A percentile compares a stretch with the other conserved stretches of the same genome.
Conservation (phyloP, 352 stramenopile species). For the Globisporangium irregulare region DNA sequence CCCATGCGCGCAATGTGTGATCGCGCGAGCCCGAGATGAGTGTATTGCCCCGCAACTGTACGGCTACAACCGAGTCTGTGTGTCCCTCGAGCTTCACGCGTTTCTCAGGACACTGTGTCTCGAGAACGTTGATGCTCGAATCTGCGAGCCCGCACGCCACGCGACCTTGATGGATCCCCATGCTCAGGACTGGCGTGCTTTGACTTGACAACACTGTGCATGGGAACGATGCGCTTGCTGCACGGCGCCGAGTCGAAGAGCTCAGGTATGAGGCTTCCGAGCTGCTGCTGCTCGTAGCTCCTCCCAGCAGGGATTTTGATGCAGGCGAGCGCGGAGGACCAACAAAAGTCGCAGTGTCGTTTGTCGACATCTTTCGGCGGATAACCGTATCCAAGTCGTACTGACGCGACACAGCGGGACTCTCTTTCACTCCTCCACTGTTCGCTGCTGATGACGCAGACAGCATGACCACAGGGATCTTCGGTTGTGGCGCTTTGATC, state of each 20-base stretch:
- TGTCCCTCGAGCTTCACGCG: slow-evolving; percentile 53
- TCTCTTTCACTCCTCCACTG: slow-evolving; percentile 23
- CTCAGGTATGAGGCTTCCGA: background rate
- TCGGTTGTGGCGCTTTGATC: slow-evolving; percentile 30
- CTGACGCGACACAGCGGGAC: slow-evolving; percentile 39
- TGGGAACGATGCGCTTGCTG: slow-evolving; percentile 11
- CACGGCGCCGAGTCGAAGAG: slow-evolving; percentile 7
- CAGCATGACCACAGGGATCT: slow-evolving; percentile 6
- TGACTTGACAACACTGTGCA: slow-evolving; percentile 18
- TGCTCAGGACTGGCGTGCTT: slow-evolving; percentile 44
- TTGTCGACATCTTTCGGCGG: slow-evolving; percentile 69
- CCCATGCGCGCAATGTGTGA: slow-evolving; percentile 69
- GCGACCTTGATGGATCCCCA: slow-evolving; percentile 45
- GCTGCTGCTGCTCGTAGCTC: background rate
- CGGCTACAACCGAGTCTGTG: slow-evolving; percentile 42
- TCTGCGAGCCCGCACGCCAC: slow-evolving; percentile 53
- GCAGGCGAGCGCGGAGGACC: slow-evolving; percentile 7
- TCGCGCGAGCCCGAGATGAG: slow-evolving; percentile 72
- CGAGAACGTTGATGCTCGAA: slow-evolving; percentile 37
- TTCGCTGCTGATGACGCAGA: background rate
- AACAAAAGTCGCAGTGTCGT: slow-evolving; percentile 28
- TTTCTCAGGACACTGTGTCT: slow-evolving; percentile 32
- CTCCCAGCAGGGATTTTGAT: slow-evolving; percentile 6
- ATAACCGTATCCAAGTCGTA: slow-evolving; percentile 83
- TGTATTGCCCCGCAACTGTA: slow-evolving; percentile 57